These are phyloP conservation scores for Coemansia sp. DNA, from an alignment of 192 early-diverging fungal genomes.

Conservation along the genomic window DNA sequence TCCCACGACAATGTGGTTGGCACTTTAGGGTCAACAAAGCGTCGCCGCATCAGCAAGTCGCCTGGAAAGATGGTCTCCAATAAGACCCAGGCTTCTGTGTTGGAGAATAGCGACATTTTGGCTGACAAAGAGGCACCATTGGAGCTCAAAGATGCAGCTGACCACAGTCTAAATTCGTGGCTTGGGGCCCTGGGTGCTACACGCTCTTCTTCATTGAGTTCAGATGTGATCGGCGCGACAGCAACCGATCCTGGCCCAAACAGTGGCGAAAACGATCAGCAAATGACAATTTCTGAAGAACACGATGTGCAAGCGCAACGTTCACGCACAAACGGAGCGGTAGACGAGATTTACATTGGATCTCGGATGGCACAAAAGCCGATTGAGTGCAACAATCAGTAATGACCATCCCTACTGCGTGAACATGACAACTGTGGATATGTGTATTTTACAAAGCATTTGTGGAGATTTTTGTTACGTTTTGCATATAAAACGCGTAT, in stretches of 20 bases:
- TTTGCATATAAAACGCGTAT: neutral
- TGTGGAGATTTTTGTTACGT: neutral
- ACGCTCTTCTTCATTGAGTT: conserved; percentile 5
- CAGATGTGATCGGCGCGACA: neutral
- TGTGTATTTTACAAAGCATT: neutral
- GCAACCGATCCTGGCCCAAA: neutral
- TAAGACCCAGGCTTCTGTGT: neutral
- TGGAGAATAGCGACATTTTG: neutral
- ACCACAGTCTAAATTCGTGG: conserved; percentile 41
- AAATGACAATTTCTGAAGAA: neutral
- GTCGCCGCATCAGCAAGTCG: neutral
- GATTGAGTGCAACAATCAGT: conserved; percentile 49
- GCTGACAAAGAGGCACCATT: neutral
- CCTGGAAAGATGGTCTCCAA: neutral
- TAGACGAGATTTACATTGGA: conserved; percentile 41
- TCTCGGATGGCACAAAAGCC: conserved; percentile 29
- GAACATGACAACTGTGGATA: neutral
- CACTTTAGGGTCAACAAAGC: neutral
- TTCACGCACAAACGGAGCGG: neutral
- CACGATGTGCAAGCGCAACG: neutral
- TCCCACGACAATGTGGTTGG: neutral
- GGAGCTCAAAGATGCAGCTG: conserved; percentile 28
- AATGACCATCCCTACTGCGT: neutral
- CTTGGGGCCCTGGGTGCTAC: conserved; percentile 24
- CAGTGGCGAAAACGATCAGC: neutral